A percentile compares a stretch with the other conserved stretches of the same genome.
These are phyloP conservation scores for Ganoderma leucocontextum DNA, from an alignment of 1,284 basidiomycete species.

Conservation along the genomic window DNA sequence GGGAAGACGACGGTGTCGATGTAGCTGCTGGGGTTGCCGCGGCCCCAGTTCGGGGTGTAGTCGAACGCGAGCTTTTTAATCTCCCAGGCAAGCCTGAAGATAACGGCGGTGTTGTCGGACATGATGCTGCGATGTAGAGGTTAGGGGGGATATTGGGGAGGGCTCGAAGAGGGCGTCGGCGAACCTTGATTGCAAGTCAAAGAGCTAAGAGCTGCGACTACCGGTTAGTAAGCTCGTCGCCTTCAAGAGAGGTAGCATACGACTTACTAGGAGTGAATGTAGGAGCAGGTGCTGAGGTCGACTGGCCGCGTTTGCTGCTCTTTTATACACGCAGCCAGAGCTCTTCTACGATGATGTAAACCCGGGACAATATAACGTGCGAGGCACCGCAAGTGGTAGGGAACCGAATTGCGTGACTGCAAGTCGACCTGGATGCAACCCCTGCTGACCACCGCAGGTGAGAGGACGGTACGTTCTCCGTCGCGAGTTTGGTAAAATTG, in stretches of 20 bases:
- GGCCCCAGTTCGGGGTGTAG: slow-evolving; percentile 33
- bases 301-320: not conserved
- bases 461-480: not conserved
- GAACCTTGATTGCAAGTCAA: not conserved
- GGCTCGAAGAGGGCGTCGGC: not conserved
- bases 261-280: not conserved
- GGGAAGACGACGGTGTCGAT: slow-evolving; percentile 35
- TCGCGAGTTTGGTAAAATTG: not conserved
- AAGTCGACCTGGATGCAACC: not conserved
- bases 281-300: not conserved
- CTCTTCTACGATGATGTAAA: not conserved
- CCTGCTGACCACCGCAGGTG: not conserved
- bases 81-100: slow-evolving; percentile 12
- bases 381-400: not conserved
- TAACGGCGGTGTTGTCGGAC: slow-evolving; percentile 8
- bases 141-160: not conserved
- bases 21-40: slow-evolving; percentile 31
- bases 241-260: not conserved
- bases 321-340: not conserved
- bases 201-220: not conserved
- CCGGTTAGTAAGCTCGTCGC: not conserved
- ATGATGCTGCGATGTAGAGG: not conserved
- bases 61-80: slow-evolving; percentile 14
- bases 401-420: not conserved
- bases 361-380: not conserved